Conservation (phyloP, 2,329 filamentous ascomycete species). For the Tolypocladium pustulatum region DNA sequence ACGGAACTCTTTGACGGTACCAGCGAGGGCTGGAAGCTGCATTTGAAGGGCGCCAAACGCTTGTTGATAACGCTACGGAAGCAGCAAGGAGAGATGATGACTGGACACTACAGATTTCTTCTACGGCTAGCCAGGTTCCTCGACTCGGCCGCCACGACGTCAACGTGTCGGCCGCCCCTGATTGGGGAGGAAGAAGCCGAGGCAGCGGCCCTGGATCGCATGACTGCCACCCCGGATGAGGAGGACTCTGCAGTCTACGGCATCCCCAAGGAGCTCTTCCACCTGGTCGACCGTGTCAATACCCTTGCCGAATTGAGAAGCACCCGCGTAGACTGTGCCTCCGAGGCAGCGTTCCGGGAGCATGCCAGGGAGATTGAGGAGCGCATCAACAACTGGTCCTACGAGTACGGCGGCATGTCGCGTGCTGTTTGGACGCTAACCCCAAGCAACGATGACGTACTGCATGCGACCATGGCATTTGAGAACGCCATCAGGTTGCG, state of each 20-base stretch:
- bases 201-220: constrained; percentile 14
- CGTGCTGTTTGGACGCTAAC: constrained; percentile 12
- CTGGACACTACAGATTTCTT: constrained; percentile 28
- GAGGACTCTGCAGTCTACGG: constrained; percentile 24
- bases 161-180: constrained; percentile 21
- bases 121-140: constrained; percentile 20
- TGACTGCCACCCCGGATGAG: constrained; percentile 14
- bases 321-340: constrained; percentile 17
- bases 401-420: constrained; percentile 16
- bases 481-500: constrained; percentile 29
- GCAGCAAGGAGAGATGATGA: constrained; percentile 19
- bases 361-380: constrained; percentile 19
- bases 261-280: constrained; percentile 24
- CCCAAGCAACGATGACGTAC: constrained; percentile 15
- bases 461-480: constrained; percentile 26
- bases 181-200: constrained; percentile 21
- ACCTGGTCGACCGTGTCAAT: constrained; percentile 22
- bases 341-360: constrained; percentile 18
- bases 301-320: constrained; percentile 20
- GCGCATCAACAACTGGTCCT: constrained; percentile 26
- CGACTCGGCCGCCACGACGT: constrained; percentile 22
- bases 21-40: constrained; percentile 29
- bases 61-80: constrained; percentile 21
- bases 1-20: constrained; percentile 31
- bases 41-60: constrained; percentile 29